Evolutionary conservation across 208 protist species (phyloP).

Genomic region (Tritrichomonas musculus): DNA sequence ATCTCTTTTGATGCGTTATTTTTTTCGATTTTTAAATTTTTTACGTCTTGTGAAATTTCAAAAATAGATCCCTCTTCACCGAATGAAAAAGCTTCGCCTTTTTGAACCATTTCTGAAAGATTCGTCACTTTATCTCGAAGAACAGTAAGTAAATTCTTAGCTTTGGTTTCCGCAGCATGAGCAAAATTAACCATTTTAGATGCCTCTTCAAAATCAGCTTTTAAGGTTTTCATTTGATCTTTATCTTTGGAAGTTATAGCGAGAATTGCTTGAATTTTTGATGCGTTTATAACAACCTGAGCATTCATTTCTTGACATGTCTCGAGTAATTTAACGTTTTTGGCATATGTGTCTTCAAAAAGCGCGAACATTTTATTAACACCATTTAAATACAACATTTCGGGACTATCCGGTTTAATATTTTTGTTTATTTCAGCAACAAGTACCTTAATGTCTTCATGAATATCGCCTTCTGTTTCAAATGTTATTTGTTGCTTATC

Average conservation of each 20-base stretch:
- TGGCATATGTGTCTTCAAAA: not conserved
- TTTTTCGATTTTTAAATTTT: conserved; percentile 4
- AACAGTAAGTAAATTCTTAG: not conserved
- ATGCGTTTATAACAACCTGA: not conserved
- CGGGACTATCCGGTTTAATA: too few species aligned
- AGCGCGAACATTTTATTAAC: not conserved
- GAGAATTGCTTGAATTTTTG: not conserved
- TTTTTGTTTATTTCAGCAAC: too few species aligned
- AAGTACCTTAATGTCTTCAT: too few species aligned
- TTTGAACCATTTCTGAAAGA: not conserved
- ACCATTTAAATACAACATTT: not conserved
- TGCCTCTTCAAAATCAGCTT: not conserved
- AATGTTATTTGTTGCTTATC: too few species aligned
- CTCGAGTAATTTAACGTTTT: not conserved
- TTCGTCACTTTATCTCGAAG: not conserved
- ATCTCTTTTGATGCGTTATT: not conserved
- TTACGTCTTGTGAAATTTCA: not conserved
- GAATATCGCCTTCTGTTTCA: too few species aligned
- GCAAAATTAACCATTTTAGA: not conserved
- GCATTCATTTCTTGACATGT: not conserved
- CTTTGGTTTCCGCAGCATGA: not conserved
- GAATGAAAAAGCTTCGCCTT: not conserved
- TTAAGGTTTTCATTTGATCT: not conserved
- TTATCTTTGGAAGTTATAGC: not conserved
- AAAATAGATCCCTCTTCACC: not conserved